Evolutionary conservation across 2,329 filamentous ascomycete species (phyloP).

Genomic region (Pseudopyricularia cyperi): DNA sequence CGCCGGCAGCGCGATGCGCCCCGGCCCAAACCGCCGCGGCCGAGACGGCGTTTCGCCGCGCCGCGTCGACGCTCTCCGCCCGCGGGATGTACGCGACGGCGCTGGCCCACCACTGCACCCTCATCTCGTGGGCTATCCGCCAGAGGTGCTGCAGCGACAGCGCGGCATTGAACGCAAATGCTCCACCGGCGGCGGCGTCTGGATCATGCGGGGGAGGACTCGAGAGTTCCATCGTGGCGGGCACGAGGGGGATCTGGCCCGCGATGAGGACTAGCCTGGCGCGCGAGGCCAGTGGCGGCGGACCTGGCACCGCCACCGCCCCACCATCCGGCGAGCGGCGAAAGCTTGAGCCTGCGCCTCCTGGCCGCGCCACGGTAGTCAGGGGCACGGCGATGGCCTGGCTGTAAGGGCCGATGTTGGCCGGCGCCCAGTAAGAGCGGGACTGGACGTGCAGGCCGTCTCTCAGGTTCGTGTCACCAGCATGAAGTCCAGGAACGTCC

Average conservation of each 20-base stretch:
- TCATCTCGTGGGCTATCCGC: slow-evolving; percentile 62
- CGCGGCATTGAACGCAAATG: slow-evolving; percentile 42
- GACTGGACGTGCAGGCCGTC: slow-evolving; percentile 78
- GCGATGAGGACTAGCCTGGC: slow-evolving; percentile 51
- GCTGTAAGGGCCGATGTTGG: slow-evolving; percentile 94
- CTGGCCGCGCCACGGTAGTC: background rate
- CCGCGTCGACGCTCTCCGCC: slow-evolving; percentile 11
- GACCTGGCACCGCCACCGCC: background rate
- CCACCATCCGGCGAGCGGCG: no score
- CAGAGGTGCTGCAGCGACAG: slow-evolving; percentile 82
- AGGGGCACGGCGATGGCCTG: slow-evolving; percentile 56
- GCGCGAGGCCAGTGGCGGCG: slow-evolving; percentile 3
- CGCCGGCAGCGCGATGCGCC: slow-evolving; percentile 24
- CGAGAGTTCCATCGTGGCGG: slow-evolving; percentile 60
- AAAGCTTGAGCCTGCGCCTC: no score
- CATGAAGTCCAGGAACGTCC: slow-evolving; percentile 8
- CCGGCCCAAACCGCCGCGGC: slow-evolving; percentile 34
- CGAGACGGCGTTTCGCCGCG: slow-evolving; percentile 22
- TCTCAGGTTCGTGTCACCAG: slow-evolving; percentile 17
- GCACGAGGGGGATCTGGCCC: slow-evolving; percentile 82
- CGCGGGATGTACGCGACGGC: slow-evolving; percentile 61
- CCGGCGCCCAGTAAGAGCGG: slow-evolving; percentile 91
- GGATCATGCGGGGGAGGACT: slow-evolving; percentile 14
- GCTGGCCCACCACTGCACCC: slow-evolving; percentile 62
- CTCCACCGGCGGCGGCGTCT: background rate